These are phyloP conservation scores for Cyclospora cayetanensis DNA, from an alignment of 169 alveolate genomes.

Conservation along the genomic window DNA sequence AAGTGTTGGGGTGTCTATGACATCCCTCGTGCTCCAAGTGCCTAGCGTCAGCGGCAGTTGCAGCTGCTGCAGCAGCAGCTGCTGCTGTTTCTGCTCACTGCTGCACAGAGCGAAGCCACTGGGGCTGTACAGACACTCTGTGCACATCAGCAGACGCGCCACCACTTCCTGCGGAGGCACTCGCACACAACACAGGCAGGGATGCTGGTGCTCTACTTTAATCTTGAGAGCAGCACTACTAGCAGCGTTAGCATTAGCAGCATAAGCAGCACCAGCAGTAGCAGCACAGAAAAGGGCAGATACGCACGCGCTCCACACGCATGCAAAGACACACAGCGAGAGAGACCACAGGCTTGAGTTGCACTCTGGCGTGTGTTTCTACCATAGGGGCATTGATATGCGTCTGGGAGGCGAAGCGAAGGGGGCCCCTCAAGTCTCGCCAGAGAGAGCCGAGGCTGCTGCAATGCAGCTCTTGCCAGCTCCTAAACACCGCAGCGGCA, in stretches of 20 bases:
- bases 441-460: constrained; percentile 12
- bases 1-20: background rate
- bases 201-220: too few species aligned
- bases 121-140: constrained; percentile 50
- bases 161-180: constrained; percentile 49
- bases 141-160: constrained; percentile 35
- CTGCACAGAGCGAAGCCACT: constrained; percentile 27
- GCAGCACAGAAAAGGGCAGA: too few species aligned
- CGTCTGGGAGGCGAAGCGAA: constrained; percentile 30
- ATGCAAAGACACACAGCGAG: background rate
- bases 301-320: too few species aligned
- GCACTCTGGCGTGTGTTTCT: too few species aligned
- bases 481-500: constrained; percentile 40
- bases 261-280: background rate
- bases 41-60: constrained; percentile 22
- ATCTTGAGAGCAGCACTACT: too few species aligned
- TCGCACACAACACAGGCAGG: too few species aligned
- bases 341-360: too few species aligned
- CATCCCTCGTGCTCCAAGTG: background rate
- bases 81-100: constrained; percentile 46
- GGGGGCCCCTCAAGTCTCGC: constrained; percentile 21
- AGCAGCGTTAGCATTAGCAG: constrained; percentile 33
- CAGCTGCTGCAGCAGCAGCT: constrained; percentile 50
- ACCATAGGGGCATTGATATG: constrained; percentile 9
- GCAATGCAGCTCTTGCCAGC: constrained; percentile 31